phyloP scores from a whole-genome alignment of 163 green algal genomes.

The Chloroidium sp. region DNA sequence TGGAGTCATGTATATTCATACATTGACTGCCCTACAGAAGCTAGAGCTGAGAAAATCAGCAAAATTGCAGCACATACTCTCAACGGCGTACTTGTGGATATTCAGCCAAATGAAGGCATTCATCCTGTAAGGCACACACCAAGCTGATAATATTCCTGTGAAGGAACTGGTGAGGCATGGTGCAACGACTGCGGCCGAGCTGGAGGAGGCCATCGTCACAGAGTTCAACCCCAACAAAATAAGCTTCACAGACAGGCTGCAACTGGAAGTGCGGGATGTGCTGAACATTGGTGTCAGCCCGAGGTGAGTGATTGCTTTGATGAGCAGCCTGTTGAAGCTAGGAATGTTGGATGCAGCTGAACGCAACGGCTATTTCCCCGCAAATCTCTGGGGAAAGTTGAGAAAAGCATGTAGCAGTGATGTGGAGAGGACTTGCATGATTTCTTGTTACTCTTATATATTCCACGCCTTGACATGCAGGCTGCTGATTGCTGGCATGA shows the following conservation, averaged over 20 bases:
- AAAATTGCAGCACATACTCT: no score
- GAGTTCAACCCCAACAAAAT: constrained; percentile 73
- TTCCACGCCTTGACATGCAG: constrained; percentile 7
- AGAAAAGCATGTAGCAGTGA: background rate
- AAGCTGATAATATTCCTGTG: background rate
- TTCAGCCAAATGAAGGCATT: no score
- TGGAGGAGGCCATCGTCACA: constrained; percentile 47
- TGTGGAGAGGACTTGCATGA: background rate
- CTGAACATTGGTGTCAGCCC: constrained; percentile 79
- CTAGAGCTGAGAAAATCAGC: no score
- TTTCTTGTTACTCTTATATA: background rate
- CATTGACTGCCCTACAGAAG: no score
- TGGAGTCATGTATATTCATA: background rate
- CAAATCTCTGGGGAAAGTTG: background rate
- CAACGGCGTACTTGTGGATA: no score
- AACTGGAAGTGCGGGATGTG: constrained; percentile 55
- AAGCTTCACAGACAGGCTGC: constrained; percentile 44
- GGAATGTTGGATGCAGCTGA: background rate
- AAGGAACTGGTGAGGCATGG: constrained; percentile 52
- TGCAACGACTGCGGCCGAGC: constrained; percentile 51
- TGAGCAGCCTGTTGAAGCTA: background rate
- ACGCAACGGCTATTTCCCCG: background rate
- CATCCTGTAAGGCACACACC: no score
- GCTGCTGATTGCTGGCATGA: constrained; percentile 37
- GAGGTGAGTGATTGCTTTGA: background rate